A percentile compares a stretch with the other conserved stretches of the same genome.
Evolutionary conservation across 2,329 filamentous ascomycete species (phyloP).

Genomic region (Aspergillus jensenii): DNA sequence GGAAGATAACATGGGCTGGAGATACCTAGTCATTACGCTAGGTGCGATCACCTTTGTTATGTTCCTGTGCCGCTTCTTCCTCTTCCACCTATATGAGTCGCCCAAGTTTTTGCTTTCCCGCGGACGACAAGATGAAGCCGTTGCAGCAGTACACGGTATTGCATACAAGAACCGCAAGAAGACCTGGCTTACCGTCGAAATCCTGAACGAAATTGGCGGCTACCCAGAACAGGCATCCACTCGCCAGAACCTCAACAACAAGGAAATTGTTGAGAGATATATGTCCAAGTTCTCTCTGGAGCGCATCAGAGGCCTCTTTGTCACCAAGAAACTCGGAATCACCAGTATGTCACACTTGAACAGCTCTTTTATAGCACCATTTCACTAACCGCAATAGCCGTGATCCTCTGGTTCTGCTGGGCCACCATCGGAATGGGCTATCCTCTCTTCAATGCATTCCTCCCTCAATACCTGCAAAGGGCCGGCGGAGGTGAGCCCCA

Average conservation of each 20-base stretch:
- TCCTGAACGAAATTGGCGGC: conserved; percentile 56
- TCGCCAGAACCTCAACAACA: conserved; percentile 41
- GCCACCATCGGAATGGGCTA: conserved; percentile 81
- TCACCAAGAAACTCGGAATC: conserved; percentile 47
- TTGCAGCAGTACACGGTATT: conserved; percentile 76
- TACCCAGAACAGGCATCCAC: conserved; percentile 41
- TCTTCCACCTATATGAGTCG: conserved; percentile 81
- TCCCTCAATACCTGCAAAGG: conserved; percentile 79
- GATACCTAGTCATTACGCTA: conserved; percentile 69
- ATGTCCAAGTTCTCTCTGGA: conserved; percentile 66
- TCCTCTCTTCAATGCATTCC: conserved; percentile 83
- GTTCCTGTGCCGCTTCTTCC: conserved; percentile 75
- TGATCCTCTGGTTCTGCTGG: conserved; percentile 75
- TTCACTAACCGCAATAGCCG: conserved; percentile 28
- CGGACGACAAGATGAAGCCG: conserved; percentile 75
- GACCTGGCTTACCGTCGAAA: conserved; percentile 75
- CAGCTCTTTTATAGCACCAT: conserved; percentile 44
- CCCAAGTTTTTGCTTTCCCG: conserved; percentile 78
- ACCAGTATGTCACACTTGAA: conserved; percentile 45
- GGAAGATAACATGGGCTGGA: conserved; percentile 69
- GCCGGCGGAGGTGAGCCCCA: conserved; percentile 44
- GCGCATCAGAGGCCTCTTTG: conserved; percentile 65
- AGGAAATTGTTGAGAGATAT: conserved; percentile 58
- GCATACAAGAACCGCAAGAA: conserved; percentile 67
- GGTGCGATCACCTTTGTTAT: conserved; percentile 72